phyloP scores from a whole-genome alignment of 768 basidiomycete species.

The Mycena rosella region DNA sequence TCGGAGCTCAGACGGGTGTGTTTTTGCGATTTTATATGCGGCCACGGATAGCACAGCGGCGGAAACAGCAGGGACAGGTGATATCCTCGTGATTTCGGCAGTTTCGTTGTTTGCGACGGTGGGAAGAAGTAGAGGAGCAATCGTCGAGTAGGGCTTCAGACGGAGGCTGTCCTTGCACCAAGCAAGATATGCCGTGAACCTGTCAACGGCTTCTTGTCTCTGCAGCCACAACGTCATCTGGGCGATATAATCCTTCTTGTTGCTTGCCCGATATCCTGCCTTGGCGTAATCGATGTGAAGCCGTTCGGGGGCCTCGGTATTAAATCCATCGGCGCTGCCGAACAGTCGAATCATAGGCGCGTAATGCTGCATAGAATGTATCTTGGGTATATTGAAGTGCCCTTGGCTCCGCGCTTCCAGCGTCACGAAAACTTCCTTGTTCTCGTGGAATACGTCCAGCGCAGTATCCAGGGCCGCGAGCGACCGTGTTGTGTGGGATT shows the following conservation, averaged over 20 bases:
- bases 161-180: background rate
- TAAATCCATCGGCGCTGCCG: constrained; percentile 39
- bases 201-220: background rate
- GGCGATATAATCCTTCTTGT: background rate
- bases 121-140: background rate
- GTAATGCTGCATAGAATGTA: constrained; percentile 45
- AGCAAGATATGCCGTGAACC: background rate
- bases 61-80: no score
- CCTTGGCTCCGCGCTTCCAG: constrained; percentile 2
- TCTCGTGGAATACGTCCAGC: constrained; percentile 36
- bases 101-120: no score
- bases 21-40: no score
- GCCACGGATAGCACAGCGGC: no score
- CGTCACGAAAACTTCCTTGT: constrained; percentile 41
- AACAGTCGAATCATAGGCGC: background rate
- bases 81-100: no score
- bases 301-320: background rate
- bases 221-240: background rate
- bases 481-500: constrained; percentile 33
- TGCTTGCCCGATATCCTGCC: background rate
- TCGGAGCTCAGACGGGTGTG: no score
- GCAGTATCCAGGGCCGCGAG: constrained; percentile 34
- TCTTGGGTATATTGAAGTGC: constrained; percentile 51
- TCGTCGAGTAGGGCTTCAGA: background rate
- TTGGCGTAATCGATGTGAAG: background rate